Base-by-base conservation (phyloP, 805 yeast species). In the Kodamaea leandrae region DNA sequence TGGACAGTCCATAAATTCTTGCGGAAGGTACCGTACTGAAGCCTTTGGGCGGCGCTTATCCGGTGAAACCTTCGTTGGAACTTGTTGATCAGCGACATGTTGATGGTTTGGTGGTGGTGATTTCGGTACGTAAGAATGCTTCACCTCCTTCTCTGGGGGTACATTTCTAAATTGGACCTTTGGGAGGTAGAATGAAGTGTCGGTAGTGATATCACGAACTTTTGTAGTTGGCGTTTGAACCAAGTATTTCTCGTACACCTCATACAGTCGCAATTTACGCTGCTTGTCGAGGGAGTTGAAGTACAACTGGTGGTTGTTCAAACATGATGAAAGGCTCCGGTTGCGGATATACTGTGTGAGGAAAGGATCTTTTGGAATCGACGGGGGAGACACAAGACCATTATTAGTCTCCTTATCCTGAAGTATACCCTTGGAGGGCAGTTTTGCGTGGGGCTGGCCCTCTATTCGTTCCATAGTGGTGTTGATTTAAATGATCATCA, bases 1-100 rank as follows among this genome's bases (percentile, higher is more conserved):
- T 9, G 86, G 74, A 53, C 95, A 85, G 30, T 78, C 71, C 48
- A 77, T 75, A 61, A 82, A 89, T 41, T 72, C 64, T 10, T 46
- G 39, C 2, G 85, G 84, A 9, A 80, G 61, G 38, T 47, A 39
- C 29, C 27, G 4, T 6, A 30, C 33, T 6, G 13, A 16, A 4
- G 13, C 13, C 13, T 25, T 30, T 14, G 16, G 14, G 16, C 7
- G 14, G 32, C 19, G 21, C 13, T 30, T 14, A n/a, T 30, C 21
- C 19, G 34, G 34, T n/a, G 9, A 9, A 9, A 24, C 26, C n/a
- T 24, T 24, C n/a, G 9, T 9, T 24, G n/a, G 26, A n/a, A 9
- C n/a, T 9, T 27, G 32, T 7, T 6, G 32, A n/a, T 7, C 16
- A 21, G 24, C 24, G 24, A 21, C 9, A 6, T 21, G 24, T 21